Evolutionary conservation across 805 yeast species (phyloP).

Genomic region (Teunomyces kruisii): DNA sequence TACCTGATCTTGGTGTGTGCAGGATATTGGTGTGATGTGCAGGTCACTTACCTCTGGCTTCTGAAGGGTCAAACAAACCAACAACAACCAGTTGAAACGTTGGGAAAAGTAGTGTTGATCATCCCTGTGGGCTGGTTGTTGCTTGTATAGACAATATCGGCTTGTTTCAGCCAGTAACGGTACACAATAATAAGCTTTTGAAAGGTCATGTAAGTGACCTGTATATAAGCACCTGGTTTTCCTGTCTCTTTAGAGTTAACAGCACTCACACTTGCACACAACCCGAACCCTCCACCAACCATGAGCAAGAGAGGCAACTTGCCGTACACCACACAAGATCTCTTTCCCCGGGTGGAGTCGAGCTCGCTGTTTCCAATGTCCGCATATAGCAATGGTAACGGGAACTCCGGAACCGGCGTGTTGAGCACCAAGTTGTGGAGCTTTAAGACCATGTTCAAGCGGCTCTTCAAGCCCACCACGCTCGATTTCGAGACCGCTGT

Average conservation of each 20-base stretch:
- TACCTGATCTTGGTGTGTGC: neutral
- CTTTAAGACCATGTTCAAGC: conserved; percentile 29
- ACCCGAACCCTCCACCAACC: neutral
- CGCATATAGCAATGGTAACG: conserved; percentile 7
- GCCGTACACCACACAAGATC: conserved; percentile 44
- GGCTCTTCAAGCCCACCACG: conserved; percentile 67
- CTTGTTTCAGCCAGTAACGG: no score
- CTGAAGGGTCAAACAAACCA: no score
- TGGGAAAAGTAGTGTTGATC: no score
- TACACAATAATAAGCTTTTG: no score
- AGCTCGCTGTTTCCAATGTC: conserved; percentile 6
- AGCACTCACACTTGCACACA: neutral
- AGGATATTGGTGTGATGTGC: neutral
- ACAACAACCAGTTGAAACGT: no score
- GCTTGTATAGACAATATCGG: no score
- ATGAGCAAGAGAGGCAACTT: conserved; percentile 40
- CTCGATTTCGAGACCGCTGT: conserved; percentile 89
- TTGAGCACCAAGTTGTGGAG: conserved; percentile 19
- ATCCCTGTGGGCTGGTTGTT: no score
- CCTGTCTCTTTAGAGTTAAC: neutral
- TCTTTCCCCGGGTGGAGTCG: conserved; percentile 30
- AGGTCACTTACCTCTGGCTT: no score
- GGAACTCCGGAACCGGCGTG: neutral
- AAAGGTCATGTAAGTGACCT: neutral
- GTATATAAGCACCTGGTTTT: neutral